Conservation (phyloP, 2,329 filamentous ascomycete genomes). For the Aspergillus transmontanensis region DNA sequence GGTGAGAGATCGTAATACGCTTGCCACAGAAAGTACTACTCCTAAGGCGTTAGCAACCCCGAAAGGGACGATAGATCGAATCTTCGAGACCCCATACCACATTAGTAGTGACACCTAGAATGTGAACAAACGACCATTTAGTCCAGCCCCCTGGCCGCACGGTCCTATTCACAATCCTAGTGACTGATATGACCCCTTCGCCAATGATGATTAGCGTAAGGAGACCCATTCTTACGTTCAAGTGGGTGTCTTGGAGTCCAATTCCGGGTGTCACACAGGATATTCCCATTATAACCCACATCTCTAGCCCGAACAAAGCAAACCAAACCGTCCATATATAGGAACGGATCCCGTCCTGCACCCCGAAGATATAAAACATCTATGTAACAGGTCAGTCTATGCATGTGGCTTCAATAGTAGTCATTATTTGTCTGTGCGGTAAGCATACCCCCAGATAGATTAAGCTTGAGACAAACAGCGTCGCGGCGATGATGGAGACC, state of each 20-base stretch:
- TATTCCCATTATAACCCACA: constrained; percentile 53
- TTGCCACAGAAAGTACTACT: constrained; percentile 63
- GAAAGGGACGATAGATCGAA: background rate
- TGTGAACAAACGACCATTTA: constrained; percentile 43
- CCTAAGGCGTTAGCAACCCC: constrained; percentile 9
- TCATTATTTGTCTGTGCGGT: background rate
- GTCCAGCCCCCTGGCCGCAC: constrained; percentile 43
- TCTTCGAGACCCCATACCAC: constrained; percentile 30
- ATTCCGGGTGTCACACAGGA: constrained; percentile 60
- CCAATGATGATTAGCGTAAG: constrained; percentile 69
- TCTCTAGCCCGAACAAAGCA: constrained; percentile 56
- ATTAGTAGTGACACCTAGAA: constrained; percentile 40
- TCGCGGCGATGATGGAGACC: constrained; percentile 30
- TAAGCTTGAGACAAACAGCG: constrained; percentile 31
- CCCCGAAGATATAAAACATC: constrained; percentile 39
- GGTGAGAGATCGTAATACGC: constrained; percentile 62
- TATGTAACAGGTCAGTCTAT: constrained; percentile 17
- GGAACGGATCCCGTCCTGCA: constrained; percentile 20
- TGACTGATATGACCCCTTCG: constrained; percentile 65
- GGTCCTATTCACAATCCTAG: constrained; percentile 57
- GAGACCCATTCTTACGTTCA: constrained; percentile 65
- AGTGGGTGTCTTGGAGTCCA: constrained; percentile 63
- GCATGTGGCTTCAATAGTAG: background rate
- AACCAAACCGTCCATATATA: constrained; percentile 58
- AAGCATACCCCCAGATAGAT: constrained; percentile 32